Conservation (phyloP, 1,139 yeast species). For the Yamadazyma oceani region DNA sequence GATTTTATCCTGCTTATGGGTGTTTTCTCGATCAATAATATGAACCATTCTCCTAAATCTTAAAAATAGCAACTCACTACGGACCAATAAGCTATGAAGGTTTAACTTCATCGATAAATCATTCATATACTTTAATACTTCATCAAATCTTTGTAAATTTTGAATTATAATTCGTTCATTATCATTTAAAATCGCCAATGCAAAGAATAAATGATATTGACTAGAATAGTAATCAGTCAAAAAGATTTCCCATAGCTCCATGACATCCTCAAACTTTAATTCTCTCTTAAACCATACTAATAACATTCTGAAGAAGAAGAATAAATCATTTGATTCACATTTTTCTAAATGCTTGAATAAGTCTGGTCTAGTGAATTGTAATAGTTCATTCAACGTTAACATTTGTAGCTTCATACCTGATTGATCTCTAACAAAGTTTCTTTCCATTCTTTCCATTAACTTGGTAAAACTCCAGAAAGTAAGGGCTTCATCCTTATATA, state of each 20-base stretch:
- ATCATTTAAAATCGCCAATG: slow-evolving; percentile 83
- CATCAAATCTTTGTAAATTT: slow-evolving; percentile 79
- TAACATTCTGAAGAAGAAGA: slow-evolving; percentile 92
- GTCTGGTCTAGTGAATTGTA: slow-evolving; percentile 85
- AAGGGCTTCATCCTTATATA: slow-evolving; percentile 72
- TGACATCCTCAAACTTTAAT: slow-evolving; percentile 75
- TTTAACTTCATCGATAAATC: slow-evolving; percentile 79
- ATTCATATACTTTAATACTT: slow-evolving; percentile 88
- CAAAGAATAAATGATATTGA: slow-evolving; percentile 85
- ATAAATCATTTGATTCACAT: slow-evolving; percentile 86
- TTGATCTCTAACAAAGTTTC: slow-evolving; percentile 89
- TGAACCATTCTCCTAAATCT: slow-evolving; percentile 78
- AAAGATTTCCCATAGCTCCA: slow-evolving; percentile 83
- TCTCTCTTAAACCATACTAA: slow-evolving; percentile 96
- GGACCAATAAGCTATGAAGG: slow-evolving; percentile 67
- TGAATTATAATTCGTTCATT: slow-evolving; percentile 77
- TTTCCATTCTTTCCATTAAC: slow-evolving; percentile 94
- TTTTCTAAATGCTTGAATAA: slow-evolving; percentile 78
- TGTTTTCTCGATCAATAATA: slow-evolving; percentile 64
- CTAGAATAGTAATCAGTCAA: slow-evolving; percentile 87
- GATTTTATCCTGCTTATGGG: slow-evolving; percentile 18
- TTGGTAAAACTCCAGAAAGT: slow-evolving; percentile 87
- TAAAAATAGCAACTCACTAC: slow-evolving; percentile 80
- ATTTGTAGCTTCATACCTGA: slow-evolving; percentile 91
- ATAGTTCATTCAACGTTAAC: slow-evolving; percentile 75